A percentile compares a stretch with the other conserved stretches of the same genome.
phyloP scores from a whole-genome alignment of 495 filamentous ascomycete species.

The Neurospora cerealis region DNA sequence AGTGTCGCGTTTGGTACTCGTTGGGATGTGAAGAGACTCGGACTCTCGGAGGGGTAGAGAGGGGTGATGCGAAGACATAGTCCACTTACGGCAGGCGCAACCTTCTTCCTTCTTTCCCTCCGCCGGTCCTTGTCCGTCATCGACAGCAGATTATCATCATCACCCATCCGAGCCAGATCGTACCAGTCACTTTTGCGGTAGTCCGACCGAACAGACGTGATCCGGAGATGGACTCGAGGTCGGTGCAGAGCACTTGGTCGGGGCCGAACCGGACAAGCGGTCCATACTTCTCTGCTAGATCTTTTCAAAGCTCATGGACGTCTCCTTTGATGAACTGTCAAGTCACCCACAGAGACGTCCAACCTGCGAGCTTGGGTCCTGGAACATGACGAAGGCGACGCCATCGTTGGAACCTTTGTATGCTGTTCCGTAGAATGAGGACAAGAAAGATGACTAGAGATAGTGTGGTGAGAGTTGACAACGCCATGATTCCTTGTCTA shows the following conservation, averaged over 20 bases:
- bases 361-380: slow-evolving; percentile 9
- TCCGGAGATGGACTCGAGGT: slow-evolving; percentile 33
- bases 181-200: slow-evolving; percentile 37
- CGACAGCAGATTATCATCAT: slow-evolving; percentile 28
- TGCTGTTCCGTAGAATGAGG: neutral
- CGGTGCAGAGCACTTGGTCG: slow-evolving; percentile 20
- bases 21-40: neutral
- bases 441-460: neutral
- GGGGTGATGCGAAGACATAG: too few relatives aligned
- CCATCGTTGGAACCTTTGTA: slow-evolving; percentile 15
- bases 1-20: neutral
- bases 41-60: too few relatives aligned
- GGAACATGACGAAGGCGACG: slow-evolving; percentile 17
- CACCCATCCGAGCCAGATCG: slow-evolving; percentile 27
- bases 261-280: slow-evolving; percentile 20
- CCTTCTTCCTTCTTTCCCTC: slow-evolving; percentile 20
- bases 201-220: slow-evolving; percentile 25
- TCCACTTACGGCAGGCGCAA: slow-evolving; percentile 18
- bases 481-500: neutral
- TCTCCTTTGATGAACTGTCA: slow-evolving; percentile 1
- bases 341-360: slow-evolving; percentile 14
- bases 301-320: slow-evolving; percentile 1
- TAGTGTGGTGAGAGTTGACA: neutral
- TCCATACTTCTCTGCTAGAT: slow-evolving; percentile 10
- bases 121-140: slow-evolving; percentile 18